These are phyloP conservation scores for Crucibulum laeve DNA, from an alignment of 768 basidiomycete species.

Conservation along the genomic window DNA sequence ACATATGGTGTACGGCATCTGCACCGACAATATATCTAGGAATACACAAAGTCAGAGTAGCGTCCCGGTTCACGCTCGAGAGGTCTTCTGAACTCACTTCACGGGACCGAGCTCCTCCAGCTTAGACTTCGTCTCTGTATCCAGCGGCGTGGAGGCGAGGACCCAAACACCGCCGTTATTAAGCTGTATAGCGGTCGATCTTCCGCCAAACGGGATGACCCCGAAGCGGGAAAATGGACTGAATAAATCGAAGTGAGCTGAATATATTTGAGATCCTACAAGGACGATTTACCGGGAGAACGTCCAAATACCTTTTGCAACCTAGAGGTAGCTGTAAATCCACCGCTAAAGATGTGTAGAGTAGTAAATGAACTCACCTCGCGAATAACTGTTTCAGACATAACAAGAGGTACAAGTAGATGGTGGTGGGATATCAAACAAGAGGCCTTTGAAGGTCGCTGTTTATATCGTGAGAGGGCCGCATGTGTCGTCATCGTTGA, in stretches of 20 bases:
- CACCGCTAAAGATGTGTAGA: not conserved
- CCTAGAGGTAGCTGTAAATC: slow-evolving; percentile 22
- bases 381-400: slow-evolving; percentile 33
- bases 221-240: slow-evolving; percentile 69
- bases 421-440: not conserved
- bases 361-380: slow-evolving; percentile 21
- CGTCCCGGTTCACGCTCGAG: not conserved
- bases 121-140: slow-evolving; percentile 56
- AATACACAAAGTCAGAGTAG: not conserved
- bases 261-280: not conserved
- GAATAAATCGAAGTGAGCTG: not conserved
- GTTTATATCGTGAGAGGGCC: not conserved
- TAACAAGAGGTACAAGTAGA: not conserved
- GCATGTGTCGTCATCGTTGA: too few species aligned
- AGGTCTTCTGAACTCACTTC: slow-evolving; percentile 34
- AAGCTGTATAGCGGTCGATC: slow-evolving; percentile 78
- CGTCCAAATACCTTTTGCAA: slow-evolving; percentile 53
- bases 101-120: slow-evolving; percentile 66
- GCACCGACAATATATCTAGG: slow-evolving; percentile 54
- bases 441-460: not conserved
- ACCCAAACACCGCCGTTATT: slow-evolving; percentile 71
- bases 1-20: slow-evolving; percentile 57
- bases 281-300: slow-evolving; percentile 49
- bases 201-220: slow-evolving; percentile 72
- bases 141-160: slow-evolving; percentile 75